Base-by-base conservation (phyloP, 1,284 basidiomycete species). In the Fomitopsis betulina region DNA sequence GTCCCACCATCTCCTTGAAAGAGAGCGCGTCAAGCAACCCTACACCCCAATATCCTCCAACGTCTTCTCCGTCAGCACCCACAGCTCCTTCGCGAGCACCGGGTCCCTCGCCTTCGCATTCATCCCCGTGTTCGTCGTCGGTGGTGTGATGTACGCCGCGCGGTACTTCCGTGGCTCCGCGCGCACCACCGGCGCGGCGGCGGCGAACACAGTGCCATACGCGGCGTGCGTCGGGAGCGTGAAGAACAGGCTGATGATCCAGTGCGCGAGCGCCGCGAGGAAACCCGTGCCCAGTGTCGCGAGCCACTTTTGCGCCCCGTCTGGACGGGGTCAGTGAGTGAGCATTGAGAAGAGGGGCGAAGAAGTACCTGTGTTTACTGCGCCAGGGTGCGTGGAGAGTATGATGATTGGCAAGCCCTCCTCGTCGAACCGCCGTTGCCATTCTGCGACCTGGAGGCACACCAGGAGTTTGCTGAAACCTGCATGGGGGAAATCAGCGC, bases 141-240 rank as follows among this genome's bases (percentile, higher is more conserved):
- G 70, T 10, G 79, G 76, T 33, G 67, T 60, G 6, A 84, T 61
- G 63, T 78, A 82, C n/a, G 68, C 70, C 0, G 79, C 81, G 53
- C 73, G 76, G 63, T 78, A 83, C 54, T 72, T 74, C 19, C 74
- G 70, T 12, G 69, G 61, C 23, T 78, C 62, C 4, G 70, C 67
- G 9, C 65, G 61, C 6, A 63, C 65, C 2, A 81, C 67, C 3
- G 70, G 64, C 0, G 76, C 70, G 6, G 75, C 78, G 0, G 81
- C 80, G 2, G 79, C 81, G 58, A 83, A 76, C 27, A 75, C 73
- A 1, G 78, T 72, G 13, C 74, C 76, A 57, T 75, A 71, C 0
- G 74, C 75, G 42, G 77, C 81, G 1, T 75, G 66, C 15, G 77
- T 73, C 5, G 75, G 70, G 5, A 66, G 50, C 1, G 64, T 65